A percentile compares a stretch with the other conserved stretches of the same genome.
These are phyloP conservation scores for Trametes sanguinea DNA, from an alignment of 768 basidiomycete species.

Conservation along the genomic window DNA sequence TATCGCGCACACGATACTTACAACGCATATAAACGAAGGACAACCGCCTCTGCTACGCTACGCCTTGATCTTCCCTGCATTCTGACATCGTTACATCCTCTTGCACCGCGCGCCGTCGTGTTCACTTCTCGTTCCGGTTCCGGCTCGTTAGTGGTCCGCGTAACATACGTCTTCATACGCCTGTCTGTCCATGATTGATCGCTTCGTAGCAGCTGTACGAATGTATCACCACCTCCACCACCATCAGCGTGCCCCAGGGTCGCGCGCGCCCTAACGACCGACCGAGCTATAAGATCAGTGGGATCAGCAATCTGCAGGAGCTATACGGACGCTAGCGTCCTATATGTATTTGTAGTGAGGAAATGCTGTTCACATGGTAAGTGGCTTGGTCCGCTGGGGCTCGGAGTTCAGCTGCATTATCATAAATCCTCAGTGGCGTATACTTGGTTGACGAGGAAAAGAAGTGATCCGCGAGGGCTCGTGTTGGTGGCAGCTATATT, in stretches of 20 bases:
- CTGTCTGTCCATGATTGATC: background rate
- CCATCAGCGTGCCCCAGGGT: background rate
- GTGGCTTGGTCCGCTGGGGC: no score
- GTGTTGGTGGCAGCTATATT: no score
- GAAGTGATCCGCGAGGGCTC: no score
- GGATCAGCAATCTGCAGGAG: no score
- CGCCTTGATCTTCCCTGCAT: background rate
- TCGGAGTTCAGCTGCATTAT: no score
- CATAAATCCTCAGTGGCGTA: no score
- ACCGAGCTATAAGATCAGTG: background rate
- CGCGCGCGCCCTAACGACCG: constrained; percentile 1
- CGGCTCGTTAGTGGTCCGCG: no score
- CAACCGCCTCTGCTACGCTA: background rate
- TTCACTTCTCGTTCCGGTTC: background rate
- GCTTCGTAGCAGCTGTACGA: constrained; percentile 12
- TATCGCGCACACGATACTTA: background rate
- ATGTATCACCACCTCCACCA: constrained; percentile 13
- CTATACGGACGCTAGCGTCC: no score
- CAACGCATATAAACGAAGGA: background rate
- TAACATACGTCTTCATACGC: background rate
- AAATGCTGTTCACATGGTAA: no score
- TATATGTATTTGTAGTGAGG: no score
- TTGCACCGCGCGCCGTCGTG: background rate
- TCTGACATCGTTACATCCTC: background rate
- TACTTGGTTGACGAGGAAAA: no score